Conservation (phyloP, 768 basidiomycete species). For the Tricholoma matsutake region DNA sequence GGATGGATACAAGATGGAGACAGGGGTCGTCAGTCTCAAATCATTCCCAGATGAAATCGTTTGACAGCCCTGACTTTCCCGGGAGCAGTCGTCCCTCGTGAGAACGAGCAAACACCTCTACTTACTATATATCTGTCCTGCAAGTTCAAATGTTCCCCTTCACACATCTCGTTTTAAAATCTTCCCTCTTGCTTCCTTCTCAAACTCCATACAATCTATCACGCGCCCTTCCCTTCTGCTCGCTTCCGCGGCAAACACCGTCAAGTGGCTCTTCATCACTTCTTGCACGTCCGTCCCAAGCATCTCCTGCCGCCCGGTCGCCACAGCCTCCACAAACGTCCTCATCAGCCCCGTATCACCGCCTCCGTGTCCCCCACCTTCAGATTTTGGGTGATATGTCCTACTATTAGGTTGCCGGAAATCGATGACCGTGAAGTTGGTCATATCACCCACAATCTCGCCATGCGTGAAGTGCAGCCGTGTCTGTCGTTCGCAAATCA, state of each 20-base stretch:
- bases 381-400: conserved; percentile 44
- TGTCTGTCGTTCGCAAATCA: conserved; percentile 79
- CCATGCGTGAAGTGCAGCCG: conserved; percentile 84
- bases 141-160: neutral
- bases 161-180: too few species aligned
- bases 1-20: too few species aligned
- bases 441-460: conserved; percentile 88
- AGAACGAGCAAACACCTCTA: too few species aligned
- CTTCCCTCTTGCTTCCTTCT: conserved; percentile 41
- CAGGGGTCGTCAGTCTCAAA: neutral
- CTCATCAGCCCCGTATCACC: conserved; percentile 77
- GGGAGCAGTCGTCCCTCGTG: neutral
- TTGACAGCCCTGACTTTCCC: neutral
- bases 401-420: conserved; percentile 57
- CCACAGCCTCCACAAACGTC: conserved; percentile 75
- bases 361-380: conserved; percentile 79
- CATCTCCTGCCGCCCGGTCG: conserved; percentile 54
- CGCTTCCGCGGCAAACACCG: conserved; percentile 85
- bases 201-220: conserved; percentile 68
- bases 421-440: conserved; percentile 68
- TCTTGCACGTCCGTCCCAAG: conserved; percentile 69
- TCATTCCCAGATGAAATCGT: neutral
- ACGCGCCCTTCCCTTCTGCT: conserved; percentile 68
- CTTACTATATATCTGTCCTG: too few species aligned
- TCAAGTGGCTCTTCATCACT: conserved; percentile 73